A percentile compares a stretch with the other conserved stretches of the same genome.
Evolutionary conservation across 352 stramenopile genomes (phyloP).

Genomic region (Phytopythium kandeliae): DNA sequence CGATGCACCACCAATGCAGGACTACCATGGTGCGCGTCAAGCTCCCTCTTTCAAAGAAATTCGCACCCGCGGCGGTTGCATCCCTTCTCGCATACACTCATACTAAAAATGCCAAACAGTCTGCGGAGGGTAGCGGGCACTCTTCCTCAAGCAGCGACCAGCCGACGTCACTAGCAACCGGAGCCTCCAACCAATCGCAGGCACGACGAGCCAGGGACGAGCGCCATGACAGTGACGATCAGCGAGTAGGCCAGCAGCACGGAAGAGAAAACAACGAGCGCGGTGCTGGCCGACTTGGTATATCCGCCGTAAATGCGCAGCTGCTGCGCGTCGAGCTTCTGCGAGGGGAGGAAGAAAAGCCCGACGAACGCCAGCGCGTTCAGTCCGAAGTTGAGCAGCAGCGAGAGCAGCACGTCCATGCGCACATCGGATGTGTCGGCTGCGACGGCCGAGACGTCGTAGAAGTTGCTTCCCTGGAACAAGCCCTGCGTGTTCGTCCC

Average conservation of each 20-base stretch:
- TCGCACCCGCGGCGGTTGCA: no score
- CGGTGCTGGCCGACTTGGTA: constrained; percentile 38
- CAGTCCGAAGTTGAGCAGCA: constrained; percentile 38
- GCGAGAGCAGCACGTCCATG: constrained; percentile 21
- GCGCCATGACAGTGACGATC: constrained; percentile 33
- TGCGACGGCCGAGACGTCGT: constrained; percentile 15
- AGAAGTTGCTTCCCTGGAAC: constrained; percentile 30
- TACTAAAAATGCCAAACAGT: background rate
- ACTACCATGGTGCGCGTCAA: no score
- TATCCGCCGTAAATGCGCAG: constrained; percentile 57
- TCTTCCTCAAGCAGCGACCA: background rate
- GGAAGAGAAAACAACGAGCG: constrained; percentile 25
- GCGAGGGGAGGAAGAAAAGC: constrained; percentile 33
- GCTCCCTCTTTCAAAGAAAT: no score
- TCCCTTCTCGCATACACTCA: no score
- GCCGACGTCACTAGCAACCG: constrained; percentile 19
- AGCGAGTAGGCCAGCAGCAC: constrained; percentile 48
- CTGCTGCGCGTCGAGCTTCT: constrained; percentile 60
- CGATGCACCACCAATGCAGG: no score
- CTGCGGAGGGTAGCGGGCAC: no score
- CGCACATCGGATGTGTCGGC: constrained; percentile 21
- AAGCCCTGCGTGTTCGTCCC: constrained; percentile 35
- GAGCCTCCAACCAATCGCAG: constrained; percentile 24
- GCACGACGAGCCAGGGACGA: constrained; percentile 26
- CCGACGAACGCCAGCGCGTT: constrained; percentile 29